These are phyloP conservation scores for Dioszegia crocea DNA, from an alignment of 768 basidiomycete species.

Conservation along the genomic window DNA sequence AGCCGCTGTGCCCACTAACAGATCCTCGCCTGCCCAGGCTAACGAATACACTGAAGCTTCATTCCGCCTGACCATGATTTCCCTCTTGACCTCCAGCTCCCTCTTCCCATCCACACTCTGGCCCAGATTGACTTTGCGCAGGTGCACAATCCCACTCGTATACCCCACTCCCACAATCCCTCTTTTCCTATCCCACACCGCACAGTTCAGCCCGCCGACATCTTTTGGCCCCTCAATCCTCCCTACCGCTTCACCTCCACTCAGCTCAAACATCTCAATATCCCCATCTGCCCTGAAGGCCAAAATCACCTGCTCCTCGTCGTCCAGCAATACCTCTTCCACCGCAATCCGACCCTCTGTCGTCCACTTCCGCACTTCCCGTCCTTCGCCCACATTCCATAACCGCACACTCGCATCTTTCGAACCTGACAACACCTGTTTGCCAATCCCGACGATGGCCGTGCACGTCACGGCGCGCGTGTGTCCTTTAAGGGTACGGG, in stretches of 20 bases:
- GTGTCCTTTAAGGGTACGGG: constrained; percentile 64
- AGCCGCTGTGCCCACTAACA: constrained; percentile 40
- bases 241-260: background rate
- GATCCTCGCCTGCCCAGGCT: constrained; percentile 10
- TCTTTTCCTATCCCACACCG: constrained; percentile 53
- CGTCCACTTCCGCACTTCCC: constrained; percentile 55
- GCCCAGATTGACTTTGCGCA: constrained; percentile 59
- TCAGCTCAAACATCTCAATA: background rate
- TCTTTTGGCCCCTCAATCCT: background rate
- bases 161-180: constrained; percentile 62
- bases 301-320: background rate
- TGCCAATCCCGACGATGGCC: constrained; percentile 63
- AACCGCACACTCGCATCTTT: constrained; percentile 67
- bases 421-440: constrained; percentile 63
- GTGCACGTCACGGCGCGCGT: constrained; percentile 62
- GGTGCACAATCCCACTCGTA: constrained; percentile 56
- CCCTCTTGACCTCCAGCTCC: background rate
- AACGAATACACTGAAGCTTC: constrained; percentile 36
- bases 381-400: constrained; percentile 65
- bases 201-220: constrained; percentile 43
- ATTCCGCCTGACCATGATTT: constrained; percentile 27
- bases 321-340: constrained; percentile 17
- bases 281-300: constrained; percentile 1
- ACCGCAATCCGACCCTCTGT: constrained; percentile 45
- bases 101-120: constrained; percentile 29